Percentiles rank a stretch among this genome's conserved stretches.
These are phyloP conservation scores for Nemania sp. DNA, from an alignment of 2,329 filamentous ascomycete genomes.

Conservation along the genomic window DNA sequence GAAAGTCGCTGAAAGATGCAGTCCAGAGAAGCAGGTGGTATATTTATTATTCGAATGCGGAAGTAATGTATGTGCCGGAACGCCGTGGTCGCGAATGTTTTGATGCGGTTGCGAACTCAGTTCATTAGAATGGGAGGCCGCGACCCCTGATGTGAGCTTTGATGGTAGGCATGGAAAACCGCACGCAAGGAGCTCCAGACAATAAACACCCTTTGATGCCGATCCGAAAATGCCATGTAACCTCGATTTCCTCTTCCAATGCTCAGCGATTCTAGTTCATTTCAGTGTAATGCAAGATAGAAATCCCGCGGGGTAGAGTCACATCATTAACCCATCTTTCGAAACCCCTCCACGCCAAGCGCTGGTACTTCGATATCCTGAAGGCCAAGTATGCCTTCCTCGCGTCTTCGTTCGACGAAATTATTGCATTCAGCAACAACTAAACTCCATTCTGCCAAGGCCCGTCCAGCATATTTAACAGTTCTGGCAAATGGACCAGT, in stretches of 20 bases:
- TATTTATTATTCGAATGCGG: slow-evolving; percentile 10
- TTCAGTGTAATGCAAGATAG: neutral
- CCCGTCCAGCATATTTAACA: slow-evolving; percentile 69
- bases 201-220: neutral
- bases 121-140: neutral
- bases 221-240: neutral
- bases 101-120: neutral
- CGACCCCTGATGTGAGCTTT: neutral
- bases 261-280: neutral
- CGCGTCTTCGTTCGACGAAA: slow-evolving; percentile 75
- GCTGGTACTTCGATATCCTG: slow-evolving; percentile 71
- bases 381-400: slow-evolving; percentile 71
- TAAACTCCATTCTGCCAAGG: slow-evolving; percentile 77
- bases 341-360: slow-evolving; percentile 66
- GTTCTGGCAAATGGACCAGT: slow-evolving; percentile 50
- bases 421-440: slow-evolving; percentile 80
- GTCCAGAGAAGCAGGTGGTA: neutral
- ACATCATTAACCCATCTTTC: slow-evolving; percentile 39
- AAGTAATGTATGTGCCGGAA: slow-evolving; percentile 5
- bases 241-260: neutral
- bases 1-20: neutral
- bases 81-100: slow-evolving; percentile 10
- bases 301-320: neutral
- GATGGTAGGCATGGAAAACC: neutral
- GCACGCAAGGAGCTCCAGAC: neutral